phyloP scores from a whole-genome alignment of 1,284 basidiomycete species.

The Austroboletus niveus region DNA sequence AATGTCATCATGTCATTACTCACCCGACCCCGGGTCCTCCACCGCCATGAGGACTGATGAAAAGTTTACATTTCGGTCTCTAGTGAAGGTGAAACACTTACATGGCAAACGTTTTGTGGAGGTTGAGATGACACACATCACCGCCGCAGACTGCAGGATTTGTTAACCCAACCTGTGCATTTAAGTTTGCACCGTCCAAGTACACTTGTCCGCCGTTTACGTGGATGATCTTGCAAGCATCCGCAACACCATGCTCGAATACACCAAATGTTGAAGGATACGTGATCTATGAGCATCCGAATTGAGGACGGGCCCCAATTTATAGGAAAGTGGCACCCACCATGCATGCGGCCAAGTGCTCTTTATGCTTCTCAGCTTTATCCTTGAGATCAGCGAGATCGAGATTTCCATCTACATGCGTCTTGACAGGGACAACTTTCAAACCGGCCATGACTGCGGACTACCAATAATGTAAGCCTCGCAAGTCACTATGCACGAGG shows the following conservation, averaged over 20 bases:
- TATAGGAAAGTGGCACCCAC: constrained; percentile 42
- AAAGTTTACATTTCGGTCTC: constrained; percentile 7
- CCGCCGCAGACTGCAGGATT: constrained; percentile 96
- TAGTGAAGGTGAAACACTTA: constrained; percentile 31
- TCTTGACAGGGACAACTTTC: constrained; percentile 94
- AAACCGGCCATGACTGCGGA: constrained; percentile 97
- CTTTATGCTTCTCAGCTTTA: constrained; percentile 91
- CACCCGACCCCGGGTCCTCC: constrained; percentile 94
- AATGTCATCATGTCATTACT: constrained; percentile 18
- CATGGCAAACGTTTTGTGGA: constrained; percentile 97
- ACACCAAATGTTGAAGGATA: constrained; percentile 98
- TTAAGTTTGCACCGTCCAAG: constrained; percentile 95
- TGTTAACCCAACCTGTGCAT: constrained; percentile 93
- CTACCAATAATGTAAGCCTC: constrained; percentile 38
- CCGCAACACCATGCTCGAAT: constrained; percentile 90
- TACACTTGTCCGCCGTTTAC: constrained; percentile 97
- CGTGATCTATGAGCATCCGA: constrained; percentile 61
- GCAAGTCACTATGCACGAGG: background rate
- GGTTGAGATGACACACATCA: constrained; percentile 96
- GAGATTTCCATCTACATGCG: constrained; percentile 82
- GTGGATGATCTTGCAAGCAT: constrained; percentile 93
- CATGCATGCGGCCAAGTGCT: constrained; percentile 96
- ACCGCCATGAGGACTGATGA: constrained; percentile 86
- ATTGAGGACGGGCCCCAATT: constrained; percentile 4
- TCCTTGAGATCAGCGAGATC: constrained; percentile 83